Conservation (phyloP, 805 yeast species). For the Hanseniaspora meyeri region DNA sequence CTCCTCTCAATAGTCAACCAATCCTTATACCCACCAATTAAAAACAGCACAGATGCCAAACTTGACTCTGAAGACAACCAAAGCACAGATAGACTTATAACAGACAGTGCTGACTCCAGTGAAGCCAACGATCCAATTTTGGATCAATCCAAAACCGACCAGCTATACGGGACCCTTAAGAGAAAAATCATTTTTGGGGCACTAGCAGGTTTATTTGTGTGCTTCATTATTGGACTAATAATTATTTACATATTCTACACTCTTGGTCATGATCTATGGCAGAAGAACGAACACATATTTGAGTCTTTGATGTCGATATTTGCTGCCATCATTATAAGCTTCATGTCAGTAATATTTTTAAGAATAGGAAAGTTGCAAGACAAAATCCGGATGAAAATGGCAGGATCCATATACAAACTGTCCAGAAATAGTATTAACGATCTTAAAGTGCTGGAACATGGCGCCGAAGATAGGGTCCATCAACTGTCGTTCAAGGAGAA, state of each 20-base stretch:
- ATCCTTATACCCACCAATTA: conserved; percentile 31
- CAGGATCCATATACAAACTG: conserved; percentile 29
- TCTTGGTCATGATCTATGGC: conserved; percentile 77
- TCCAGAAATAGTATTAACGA: conserved; percentile 15
- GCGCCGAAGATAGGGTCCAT: conserved; percentile 2
- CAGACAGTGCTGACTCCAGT: neutral
- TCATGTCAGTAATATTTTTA: conserved; percentile 76
- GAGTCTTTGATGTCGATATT: conserved; percentile 73
- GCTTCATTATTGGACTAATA: conserved; percentile 59
- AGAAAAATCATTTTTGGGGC: conserved; percentile 80
- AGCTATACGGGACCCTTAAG: conserved; percentile 35
- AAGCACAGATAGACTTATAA: neutral
- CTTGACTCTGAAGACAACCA: neutral
- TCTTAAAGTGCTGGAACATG: conserved; percentile 20
- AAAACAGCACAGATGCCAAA: conserved; percentile 13
- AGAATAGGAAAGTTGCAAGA: conserved; percentile 70
- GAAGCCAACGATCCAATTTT: conserved; percentile 26
- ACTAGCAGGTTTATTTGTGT: conserved; percentile 50
- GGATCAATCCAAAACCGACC: conserved; percentile 20
- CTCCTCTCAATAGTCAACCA: conserved; percentile 59
- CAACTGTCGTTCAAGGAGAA: conserved; percentile 18
- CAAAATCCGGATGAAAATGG: conserved; percentile 61
- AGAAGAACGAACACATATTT: conserved; percentile 76
- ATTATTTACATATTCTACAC: conserved; percentile 61
- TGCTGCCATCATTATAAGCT: conserved; percentile 65